Evolutionary conservation across 2,329 filamentous ascomycete species (phyloP).

Genomic region (Sarocladium kiliense): DNA sequence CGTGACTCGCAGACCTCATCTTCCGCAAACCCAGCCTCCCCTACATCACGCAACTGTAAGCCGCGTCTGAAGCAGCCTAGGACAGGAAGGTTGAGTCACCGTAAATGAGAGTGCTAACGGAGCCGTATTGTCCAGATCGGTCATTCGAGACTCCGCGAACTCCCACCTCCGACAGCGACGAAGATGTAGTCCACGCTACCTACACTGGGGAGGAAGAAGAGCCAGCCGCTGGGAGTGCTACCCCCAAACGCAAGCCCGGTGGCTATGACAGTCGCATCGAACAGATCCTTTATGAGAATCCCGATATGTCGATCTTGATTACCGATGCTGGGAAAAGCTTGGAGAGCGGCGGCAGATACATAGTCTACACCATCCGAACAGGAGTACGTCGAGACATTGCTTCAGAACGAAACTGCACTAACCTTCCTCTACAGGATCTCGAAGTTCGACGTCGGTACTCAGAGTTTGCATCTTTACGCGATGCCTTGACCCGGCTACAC

Average conservation of each 20-base stretch:
- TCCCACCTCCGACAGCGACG: slow-evolving; percentile 63
- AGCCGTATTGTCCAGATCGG: slow-evolving; percentile 19
- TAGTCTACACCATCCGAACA: slow-evolving; percentile 95
- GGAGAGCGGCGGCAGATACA: slow-evolving; percentile 87
- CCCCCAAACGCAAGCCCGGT: slow-evolving; percentile 65
- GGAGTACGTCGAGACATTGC: slow-evolving; percentile 54
- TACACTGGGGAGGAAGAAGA: slow-evolving; percentile 39
- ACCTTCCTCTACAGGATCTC: slow-evolving; percentile 60
- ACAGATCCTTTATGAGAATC: slow-evolving; percentile 95
- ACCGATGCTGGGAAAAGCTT: slow-evolving; percentile 92
- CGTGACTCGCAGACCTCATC: slow-evolving; percentile 74
- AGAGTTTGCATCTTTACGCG: slow-evolving; percentile 86
- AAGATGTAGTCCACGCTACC: slow-evolving; percentile 47
- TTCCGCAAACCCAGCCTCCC: slow-evolving; percentile 59
- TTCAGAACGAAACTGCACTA: neutral
- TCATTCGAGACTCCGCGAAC: slow-evolving; percentile 64
- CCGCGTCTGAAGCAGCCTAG: slow-evolving; percentile 14
- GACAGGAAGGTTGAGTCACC: neutral
- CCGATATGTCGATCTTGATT: slow-evolving; percentile 83
- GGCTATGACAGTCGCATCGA: slow-evolving; percentile 94
- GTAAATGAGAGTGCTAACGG: neutral
- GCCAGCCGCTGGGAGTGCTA: slow-evolving; percentile 33
- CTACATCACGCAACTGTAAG: slow-evolving; percentile 52
- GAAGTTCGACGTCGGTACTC: slow-evolving; percentile 95
- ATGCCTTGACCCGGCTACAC: slow-evolving; percentile 84